Base-by-base conservation (phyloP, 345 rosid genomes). In the Clarkia xantiana region DNA sequence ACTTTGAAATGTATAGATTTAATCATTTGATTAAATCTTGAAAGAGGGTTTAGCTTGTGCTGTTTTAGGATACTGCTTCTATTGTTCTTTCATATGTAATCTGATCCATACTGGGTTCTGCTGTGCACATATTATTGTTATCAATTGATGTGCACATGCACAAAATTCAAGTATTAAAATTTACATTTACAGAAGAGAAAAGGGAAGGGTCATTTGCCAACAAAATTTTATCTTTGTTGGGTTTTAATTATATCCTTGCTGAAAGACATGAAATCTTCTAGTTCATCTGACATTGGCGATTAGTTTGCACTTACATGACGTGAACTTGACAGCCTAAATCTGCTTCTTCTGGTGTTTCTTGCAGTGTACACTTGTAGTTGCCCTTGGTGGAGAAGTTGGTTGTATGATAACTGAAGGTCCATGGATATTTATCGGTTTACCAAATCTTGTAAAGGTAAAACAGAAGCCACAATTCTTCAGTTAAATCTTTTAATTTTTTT, bases 401-500 rank as follows among this genome's bases (percentile, higher is more conserved):
- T 93, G 95, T 75, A 71, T 93, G 77, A 76, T 93, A 45, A 84
- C 61, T 66, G 99, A 87, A 80, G 94, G 94, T 54, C 94, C 97
- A 6, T 87, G 99, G 97, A 67, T 93, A 39, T 84, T 93, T 67
- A 78, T 84, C 63, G 97, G 99, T 56, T 44, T 84, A 63, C 90
- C 84, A 40, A 80, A 87, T 82, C 39, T 72, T 64, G 80, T 93
- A 29, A 93, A 84, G 99, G 99, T 74, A 69, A 56, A 71, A 40
- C 25, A 15, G 11, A 17, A 15, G 44, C 11, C 41, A 42, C 58
- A 44, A 53, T 13, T 46, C 14, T 29, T 29, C 36, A 29, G 36
- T 7, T 3, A 29, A 29, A 5, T 5, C 34, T 18, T 41, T 3
- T 11, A 25, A n/a, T 67, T 15, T 40, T n/a, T 14, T 49, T 11